Percentiles rank a stretch among this genome's conserved stretches.
Conservation (phyloP, 176 grass and related monocot species). For the Poa annua region DNA sequence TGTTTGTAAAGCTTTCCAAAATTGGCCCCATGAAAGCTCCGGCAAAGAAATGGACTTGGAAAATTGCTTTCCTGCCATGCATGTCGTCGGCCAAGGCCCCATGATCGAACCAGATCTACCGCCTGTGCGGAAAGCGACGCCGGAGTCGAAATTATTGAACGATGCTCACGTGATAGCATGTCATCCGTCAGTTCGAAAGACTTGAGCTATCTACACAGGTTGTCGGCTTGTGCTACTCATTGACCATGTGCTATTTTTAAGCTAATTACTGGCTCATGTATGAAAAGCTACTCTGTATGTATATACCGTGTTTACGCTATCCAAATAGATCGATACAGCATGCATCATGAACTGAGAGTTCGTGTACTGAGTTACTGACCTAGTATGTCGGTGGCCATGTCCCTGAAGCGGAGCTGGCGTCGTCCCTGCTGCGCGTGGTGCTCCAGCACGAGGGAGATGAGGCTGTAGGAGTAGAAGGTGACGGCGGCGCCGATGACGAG, state of each 20-base stretch:
- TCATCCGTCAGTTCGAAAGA: background rate
- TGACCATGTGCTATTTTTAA: conserved; percentile 10
- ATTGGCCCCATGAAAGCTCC: no score
- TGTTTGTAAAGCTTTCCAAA: no score
- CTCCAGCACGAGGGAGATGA: conserved; percentile 88
- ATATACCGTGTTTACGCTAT: no score
- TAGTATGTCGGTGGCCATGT: conserved; percentile 87
- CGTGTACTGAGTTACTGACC: conserved; percentile 63
- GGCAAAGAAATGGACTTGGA: no score
- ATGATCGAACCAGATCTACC: background rate
- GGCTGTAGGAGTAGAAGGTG: conserved; percentile 98
- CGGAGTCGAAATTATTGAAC: background rate
- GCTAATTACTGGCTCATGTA: no score
- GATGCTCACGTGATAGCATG: background rate
- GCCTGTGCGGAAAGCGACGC: background rate
- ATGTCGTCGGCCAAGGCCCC: background rate
- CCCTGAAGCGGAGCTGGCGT: conserved; percentile 89
- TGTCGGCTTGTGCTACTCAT: background rate
- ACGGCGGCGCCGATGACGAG: conserved; percentile 61
- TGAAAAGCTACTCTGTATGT: no score
- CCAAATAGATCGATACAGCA: no score
- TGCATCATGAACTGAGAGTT: no score
- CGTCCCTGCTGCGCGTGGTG: conserved; percentile 80
- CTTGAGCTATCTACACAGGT: no score
- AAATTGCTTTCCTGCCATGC: no score